Conservation (phyloP, 257 asterid species). For the Solanum commersonii region DNA sequence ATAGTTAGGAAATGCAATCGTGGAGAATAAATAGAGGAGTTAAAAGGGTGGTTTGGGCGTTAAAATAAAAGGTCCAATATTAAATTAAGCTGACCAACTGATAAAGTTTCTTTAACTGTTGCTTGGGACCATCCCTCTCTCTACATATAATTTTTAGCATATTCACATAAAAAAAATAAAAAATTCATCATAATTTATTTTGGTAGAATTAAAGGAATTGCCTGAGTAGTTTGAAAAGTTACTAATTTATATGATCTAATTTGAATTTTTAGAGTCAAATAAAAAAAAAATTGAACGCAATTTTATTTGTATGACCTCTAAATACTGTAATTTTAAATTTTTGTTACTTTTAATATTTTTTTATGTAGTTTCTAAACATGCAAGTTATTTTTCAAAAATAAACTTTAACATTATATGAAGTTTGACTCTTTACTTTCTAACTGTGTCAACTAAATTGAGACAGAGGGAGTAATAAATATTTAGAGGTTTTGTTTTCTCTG, state of each 20-base stretch:
- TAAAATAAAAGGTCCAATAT: constrained; percentile 10
- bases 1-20: constrained; percentile 26
- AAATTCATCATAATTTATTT: not conserved
- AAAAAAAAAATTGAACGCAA: not conserved
- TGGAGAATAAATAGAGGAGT: constrained; percentile 52
- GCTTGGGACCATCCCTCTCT: constrained; percentile 31
- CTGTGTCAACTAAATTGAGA: not conserved
- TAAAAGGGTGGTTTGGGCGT: constrained; percentile 1
- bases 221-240: not conserved
- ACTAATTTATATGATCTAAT: not conserved
- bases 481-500: not conserved
- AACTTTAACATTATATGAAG: not conserved
- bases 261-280: not conserved
- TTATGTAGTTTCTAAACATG: not conserved
- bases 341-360: not conserved
- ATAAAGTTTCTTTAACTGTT: constrained; percentile 13
- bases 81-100: constrained; percentile 27
- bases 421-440: not conserved
- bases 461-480: not conserved
- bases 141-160: not conserved
- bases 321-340: too few species aligned
- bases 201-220: not conserved
- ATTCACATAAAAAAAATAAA: too few species aligned
- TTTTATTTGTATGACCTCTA: not conserved
- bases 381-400: too few species aligned